These are phyloP conservation scores for Rhipidocladum racemiflorum DNA, from an alignment of 176 grass and related monocot genomes.

Conservation along the genomic window DNA sequence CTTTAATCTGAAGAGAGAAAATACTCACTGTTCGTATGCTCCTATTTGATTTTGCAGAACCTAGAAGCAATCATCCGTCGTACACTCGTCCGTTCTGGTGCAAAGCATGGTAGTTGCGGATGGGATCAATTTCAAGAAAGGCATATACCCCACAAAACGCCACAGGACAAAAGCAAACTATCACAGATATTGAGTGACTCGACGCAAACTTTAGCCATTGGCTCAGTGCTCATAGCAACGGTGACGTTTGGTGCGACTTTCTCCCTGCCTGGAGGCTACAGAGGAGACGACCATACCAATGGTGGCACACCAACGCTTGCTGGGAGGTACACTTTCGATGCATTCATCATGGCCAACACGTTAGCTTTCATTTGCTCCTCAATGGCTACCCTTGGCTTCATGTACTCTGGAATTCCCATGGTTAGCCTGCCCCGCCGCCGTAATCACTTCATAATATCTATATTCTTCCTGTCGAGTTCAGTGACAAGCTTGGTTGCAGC, in stretches of 20 bases:
- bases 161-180: slow-evolving; percentile 13
- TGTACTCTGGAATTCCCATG: neutral
- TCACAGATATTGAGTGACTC: neutral
- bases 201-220: slow-evolving; percentile 16
- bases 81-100: neutral
- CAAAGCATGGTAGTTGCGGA: neutral
- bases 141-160: neutral
- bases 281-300: neutral
- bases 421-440: neutral
- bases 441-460: too few relatives aligned
- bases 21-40: too few relatives aligned
- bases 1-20: too few relatives aligned
- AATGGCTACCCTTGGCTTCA: neutral
- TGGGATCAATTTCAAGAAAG: slow-evolving; percentile 26
- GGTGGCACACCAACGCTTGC: neutral
- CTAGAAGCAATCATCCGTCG: neutral
- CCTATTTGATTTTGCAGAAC: slow-evolving; percentile 8
- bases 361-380: neutral
- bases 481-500: too few relatives aligned
- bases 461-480: too few relatives aligned
- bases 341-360: neutral
- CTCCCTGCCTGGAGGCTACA: slow-evolving; percentile 2
- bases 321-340: neutral
- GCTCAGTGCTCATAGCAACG: neutral
- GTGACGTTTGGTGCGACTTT: slow-evolving; percentile 19